Evolutionary conservation across 2,329 filamentous ascomycete species (phyloP).

Genomic region (Mollisia scopiformis): DNA sequence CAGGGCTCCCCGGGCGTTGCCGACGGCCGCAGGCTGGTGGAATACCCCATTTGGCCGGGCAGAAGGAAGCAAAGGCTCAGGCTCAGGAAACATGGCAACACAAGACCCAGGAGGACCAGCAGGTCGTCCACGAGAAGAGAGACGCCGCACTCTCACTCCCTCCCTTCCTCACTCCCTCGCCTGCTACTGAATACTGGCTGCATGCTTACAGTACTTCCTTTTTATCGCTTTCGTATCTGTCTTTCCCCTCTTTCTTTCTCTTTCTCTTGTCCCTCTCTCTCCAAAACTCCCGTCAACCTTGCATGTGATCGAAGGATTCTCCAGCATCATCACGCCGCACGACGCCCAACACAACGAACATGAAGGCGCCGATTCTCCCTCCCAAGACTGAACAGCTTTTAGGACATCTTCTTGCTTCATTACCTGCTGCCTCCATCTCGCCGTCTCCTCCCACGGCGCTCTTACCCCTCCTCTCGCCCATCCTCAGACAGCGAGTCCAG

Average conservation of each 20-base stretch:
- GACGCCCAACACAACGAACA: slow-evolving; percentile 13
- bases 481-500: slow-evolving; percentile 67
- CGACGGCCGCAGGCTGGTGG: too few relatives aligned
- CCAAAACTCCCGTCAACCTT: slow-evolving; percentile 10
- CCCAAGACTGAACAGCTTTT: slow-evolving; percentile 54
- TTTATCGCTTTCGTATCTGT: too few relatives aligned
- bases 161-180: too few relatives aligned
- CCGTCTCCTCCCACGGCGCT: slow-evolving; percentile 58
- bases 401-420: slow-evolving; percentile 59
- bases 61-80: too few relatives aligned
- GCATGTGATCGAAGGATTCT: slow-evolving; percentile 23
- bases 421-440: slow-evolving; percentile 62
- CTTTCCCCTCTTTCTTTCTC: not conserved
- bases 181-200: too few relatives aligned
- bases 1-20: too few relatives aligned
- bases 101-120: too few relatives aligned
- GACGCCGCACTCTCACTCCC: too few relatives aligned
- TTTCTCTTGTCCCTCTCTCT: not conserved
- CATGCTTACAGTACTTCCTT: too few relatives aligned
- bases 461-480: slow-evolving; percentile 65
- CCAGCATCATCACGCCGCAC: slow-evolving; percentile 1
- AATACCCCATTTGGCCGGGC: too few relatives aligned
- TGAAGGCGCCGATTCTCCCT: slow-evolving; percentile 39
- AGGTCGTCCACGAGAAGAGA: too few relatives aligned
- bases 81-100: too few relatives aligned